Evolutionary conservation across 441 rosid genomes (phyloP), one percentile per base, ranked within the genome.

Genomic region (Euphorbia celastroides): DNA sequence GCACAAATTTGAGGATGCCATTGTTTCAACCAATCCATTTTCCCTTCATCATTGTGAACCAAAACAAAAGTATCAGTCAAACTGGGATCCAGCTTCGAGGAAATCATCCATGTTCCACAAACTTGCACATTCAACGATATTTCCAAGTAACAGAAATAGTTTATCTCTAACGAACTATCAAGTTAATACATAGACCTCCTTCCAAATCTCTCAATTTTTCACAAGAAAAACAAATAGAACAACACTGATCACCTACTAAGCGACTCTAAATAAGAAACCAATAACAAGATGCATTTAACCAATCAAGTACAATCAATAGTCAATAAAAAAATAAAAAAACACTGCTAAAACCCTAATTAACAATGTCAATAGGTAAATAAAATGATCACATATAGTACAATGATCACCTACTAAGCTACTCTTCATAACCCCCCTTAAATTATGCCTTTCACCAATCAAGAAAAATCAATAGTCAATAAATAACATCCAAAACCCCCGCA

Each of bases 1-100:
- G 1, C 96, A 70, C 10, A 90, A 57, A 59, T 28, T 59, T 64
- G 83, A 72, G 70, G 79, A 74, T 67, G 74, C 80, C 79, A 86
- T 65, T 57, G 79, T 81, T 62, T 75, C 87, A 9, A 74, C 69
- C 63, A 88, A 72, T 57, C 78, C 77, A 68, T 80, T 81, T 80
- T 88, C 97, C 84, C 94, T 90, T 70, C 76, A 82, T 41, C 57
- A 73, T 59, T 50, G 60, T 55, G 57, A 79, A 69, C 62, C 66
- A 70, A 66, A n/a, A 56, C 0, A 13, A 59, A 0, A 10, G 12
- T 17, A 34, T 71, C 38, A 75, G 64, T 28, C n/a, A 58, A 42
- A 69, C 63, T 25, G 54, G 69, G 36, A 54, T 58, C 19, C 6
- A 66, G 46, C n/a, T 2, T 34, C 67, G 62, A 46, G 28, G 54